phyloP scores from a whole-genome alignment of 495 filamentous ascomycete species.

The Neurospora pannonica region DNA sequence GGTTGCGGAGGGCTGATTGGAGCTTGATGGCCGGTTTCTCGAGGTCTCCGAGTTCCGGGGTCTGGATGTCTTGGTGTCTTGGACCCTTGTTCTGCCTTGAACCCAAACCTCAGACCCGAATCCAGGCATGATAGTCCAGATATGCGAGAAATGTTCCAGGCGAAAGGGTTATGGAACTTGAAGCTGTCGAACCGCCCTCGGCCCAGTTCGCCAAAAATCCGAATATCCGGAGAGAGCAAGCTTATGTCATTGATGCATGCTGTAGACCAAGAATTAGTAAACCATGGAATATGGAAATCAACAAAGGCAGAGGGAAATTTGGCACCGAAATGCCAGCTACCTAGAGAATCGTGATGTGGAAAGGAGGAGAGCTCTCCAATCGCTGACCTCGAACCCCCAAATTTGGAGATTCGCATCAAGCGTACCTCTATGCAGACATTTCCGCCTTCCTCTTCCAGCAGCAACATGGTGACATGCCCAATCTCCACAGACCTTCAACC shows the following conservation, averaged over 20 bases:
- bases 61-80: not conserved
- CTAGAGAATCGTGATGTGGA: not conserved
- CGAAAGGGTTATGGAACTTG: not conserved
- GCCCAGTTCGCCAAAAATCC: not conserved
- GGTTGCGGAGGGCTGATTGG: not conserved
- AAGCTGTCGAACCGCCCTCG: not conserved
- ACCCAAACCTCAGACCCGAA: not conserved
- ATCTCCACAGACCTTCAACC: not conserved
- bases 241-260: not conserved
- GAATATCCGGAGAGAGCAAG: not conserved
- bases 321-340: not conserved
- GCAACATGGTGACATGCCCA: not conserved
- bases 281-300: not conserved
- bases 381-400: not conserved
- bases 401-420: not conserved
- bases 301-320: not conserved
- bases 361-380: not conserved
- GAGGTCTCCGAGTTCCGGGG: not conserved
- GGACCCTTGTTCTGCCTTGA: not conserved
- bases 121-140: not conserved
- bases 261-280: not conserved
- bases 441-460: not conserved
- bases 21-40: not conserved
- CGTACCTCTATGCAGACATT: not conserved
- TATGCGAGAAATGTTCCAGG: not conserved